Evolutionary conservation across 805 yeast genomes (phyloP).

Genomic region (Kuraishia capsulata): DNA sequence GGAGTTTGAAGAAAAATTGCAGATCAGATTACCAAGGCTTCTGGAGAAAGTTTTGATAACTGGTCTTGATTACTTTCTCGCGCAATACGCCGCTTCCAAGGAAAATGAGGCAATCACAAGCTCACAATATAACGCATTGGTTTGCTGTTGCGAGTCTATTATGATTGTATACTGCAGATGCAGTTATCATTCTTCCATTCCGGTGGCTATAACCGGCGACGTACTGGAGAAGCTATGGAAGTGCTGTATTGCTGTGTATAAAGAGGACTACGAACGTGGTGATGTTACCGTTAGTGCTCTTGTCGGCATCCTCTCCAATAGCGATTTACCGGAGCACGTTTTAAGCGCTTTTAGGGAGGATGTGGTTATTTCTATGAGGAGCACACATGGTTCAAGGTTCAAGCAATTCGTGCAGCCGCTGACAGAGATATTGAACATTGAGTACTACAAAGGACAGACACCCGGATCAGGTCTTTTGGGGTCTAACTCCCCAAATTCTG

Average conservation of each 20-base stretch:
- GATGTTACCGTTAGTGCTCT: not conserved
- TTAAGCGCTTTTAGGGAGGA: too few species aligned
- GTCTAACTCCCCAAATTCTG: too few species aligned
- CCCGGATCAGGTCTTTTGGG: too few species aligned
- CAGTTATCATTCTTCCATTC: not conserved
- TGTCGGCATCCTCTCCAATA: not conserved
- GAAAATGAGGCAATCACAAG: not conserved
- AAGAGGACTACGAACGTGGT: not conserved
- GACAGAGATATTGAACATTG: too few species aligned
- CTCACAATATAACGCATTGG: not conserved
- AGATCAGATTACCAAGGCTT: not conserved
- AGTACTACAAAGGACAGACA: too few species aligned
- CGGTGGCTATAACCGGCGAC: not conserved
- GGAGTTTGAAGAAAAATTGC: not conserved
- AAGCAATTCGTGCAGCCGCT: too few species aligned
- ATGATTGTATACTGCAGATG: not conserved
- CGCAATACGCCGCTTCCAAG: not conserved
- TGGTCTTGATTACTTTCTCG: not conserved
- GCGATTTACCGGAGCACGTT: too few species aligned
- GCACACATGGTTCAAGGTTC: too few species aligned
- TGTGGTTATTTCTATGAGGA: too few species aligned
- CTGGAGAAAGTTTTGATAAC: not conserved
- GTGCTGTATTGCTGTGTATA: not conserved
- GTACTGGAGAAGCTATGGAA: not conserved
- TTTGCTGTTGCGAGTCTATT: not conserved